These are phyloP conservation scores for Aspergillus quadrilineatus DNA, from an alignment of 2,329 filamentous ascomycete genomes.

Conservation along the genomic window DNA sequence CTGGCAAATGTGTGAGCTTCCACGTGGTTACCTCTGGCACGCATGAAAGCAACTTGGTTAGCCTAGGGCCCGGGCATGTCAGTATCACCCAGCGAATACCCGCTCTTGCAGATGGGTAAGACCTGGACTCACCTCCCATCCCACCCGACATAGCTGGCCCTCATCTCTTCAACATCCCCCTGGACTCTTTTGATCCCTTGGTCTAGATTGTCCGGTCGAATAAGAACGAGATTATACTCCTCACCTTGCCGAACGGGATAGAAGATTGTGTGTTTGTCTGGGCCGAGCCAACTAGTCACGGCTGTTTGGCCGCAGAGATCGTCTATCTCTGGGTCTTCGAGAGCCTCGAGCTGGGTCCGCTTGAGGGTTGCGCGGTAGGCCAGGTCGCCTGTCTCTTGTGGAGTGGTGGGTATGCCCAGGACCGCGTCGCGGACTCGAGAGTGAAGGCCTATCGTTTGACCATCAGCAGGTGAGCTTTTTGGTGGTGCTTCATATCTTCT, in stretches of 20 bases:
- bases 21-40: conserved; percentile 57
- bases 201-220: conserved; percentile 55
- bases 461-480: neutral
- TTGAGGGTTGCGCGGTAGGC: conserved; percentile 61
- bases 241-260: conserved; percentile 60
- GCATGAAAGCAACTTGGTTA: neutral
- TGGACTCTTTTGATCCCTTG: conserved; percentile 33
- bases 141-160: conserved; percentile 53
- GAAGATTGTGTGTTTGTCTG: conserved; percentile 58
- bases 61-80: neutral
- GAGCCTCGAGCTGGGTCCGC: conserved; percentile 35
- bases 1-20: conserved; percentile 55
- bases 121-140: conserved; percentile 5
- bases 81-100: neutral
- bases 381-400: conserved; percentile 60
- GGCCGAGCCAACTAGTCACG: conserved; percentile 63
- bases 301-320: conserved; percentile 48
- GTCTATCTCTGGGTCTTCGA: conserved; percentile 36
- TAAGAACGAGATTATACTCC: conserved; percentile 64
- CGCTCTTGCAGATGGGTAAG: too few species aligned
- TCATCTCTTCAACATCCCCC: conserved; percentile 61
- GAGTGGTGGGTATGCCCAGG: conserved; percentile 44
- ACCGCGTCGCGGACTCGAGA: conserved; percentile 15
- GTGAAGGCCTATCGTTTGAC: conserved; percentile 15
- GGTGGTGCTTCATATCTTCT: too few species aligned